Percentiles rank a stretch among this genome's conserved stretches.
phyloP scores from a whole-genome alignment of 306 rosid genomes.

The Fragaria ananassa region DNA sequence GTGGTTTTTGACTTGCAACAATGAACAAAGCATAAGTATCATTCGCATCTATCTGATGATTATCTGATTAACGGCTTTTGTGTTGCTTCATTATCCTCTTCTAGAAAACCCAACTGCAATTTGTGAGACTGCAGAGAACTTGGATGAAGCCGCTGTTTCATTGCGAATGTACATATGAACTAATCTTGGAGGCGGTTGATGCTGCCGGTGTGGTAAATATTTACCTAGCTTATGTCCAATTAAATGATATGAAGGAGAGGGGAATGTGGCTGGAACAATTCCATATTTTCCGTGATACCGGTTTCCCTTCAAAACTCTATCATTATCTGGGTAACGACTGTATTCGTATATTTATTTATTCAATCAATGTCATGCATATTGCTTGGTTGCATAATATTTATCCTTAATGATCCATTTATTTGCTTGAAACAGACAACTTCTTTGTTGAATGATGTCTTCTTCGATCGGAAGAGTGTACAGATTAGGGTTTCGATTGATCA shows the following conservation, averaged over 20 bases:
- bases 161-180: neutral
- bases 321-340: neutral
- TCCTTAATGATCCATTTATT: too few species aligned
- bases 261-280: neutral
- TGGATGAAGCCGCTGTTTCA: constrained; percentile 3
- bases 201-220: neutral
- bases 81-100: neutral
- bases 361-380: neutral
- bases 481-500: too few species aligned
- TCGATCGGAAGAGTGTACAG: neutral
- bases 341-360: too few species aligned
- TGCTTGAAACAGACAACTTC: too few species aligned
- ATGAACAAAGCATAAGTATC: neutral
- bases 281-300: neutral
- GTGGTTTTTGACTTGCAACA: neutral
- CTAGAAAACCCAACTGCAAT: neutral
- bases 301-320: neutral
- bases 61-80: neutral
- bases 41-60: neutral
- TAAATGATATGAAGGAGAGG: neutral
- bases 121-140: constrained; percentile 5
- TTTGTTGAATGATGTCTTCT: neutral
- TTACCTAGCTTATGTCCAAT: neutral
- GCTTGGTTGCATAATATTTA: neutral
- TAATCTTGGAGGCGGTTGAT: neutral